Conservation (phyloP, 768 basidiomycete species). For the Ephemerocybe angulata region DNA sequence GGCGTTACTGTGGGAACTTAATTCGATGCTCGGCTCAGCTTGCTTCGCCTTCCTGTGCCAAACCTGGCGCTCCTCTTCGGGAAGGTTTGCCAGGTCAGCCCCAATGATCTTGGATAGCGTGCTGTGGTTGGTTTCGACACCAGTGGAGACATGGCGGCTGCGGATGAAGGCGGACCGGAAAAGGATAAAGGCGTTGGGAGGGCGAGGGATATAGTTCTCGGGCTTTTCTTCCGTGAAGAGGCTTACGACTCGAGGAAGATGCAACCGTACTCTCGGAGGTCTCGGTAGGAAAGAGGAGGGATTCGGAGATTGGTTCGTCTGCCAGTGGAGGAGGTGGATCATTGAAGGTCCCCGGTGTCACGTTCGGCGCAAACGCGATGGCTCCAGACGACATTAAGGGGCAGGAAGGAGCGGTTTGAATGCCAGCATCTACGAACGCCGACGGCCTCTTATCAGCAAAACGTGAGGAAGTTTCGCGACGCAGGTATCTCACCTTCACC, state of each 20-base stretch:
- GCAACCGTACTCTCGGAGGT: slow-evolving; percentile 27
- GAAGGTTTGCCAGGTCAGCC: slow-evolving; percentile 76
- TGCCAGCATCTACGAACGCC: neutral
- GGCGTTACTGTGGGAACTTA: slow-evolving; percentile 76
- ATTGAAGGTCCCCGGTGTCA: slow-evolving; percentile 20
- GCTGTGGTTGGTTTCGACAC: slow-evolving; percentile 79
- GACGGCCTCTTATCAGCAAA: too few species aligned
- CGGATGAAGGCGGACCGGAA: slow-evolving; percentile 83
- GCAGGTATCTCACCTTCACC: slow-evolving; percentile 12
- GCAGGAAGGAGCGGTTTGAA: slow-evolving; percentile 9
- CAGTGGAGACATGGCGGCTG: slow-evolving; percentile 69
- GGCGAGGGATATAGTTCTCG: slow-evolving; percentile 77
- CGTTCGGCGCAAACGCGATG: slow-evolving; percentile 15
- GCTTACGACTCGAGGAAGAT: slow-evolving; percentile 27
- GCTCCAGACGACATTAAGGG: slow-evolving; percentile 4
- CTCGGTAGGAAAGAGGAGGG: slow-evolving; percentile 59
- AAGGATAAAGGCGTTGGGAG: slow-evolving; percentile 84
- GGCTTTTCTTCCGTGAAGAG: slow-evolving; percentile 65
- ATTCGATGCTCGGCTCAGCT: slow-evolving; percentile 76
- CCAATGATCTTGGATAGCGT: slow-evolving; percentile 84
- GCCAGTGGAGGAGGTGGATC: slow-evolving; percentile 27
- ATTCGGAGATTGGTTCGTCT: slow-evolving; percentile 27
- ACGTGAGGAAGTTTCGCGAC: too few species aligned
- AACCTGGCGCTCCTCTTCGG: slow-evolving; percentile 66
- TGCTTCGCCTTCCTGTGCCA: slow-evolving; percentile 77